These are phyloP conservation scores for Dryadomyces sulphureus DNA, from an alignment of 2,329 filamentous ascomycete genomes.

Conservation along the genomic window DNA sequence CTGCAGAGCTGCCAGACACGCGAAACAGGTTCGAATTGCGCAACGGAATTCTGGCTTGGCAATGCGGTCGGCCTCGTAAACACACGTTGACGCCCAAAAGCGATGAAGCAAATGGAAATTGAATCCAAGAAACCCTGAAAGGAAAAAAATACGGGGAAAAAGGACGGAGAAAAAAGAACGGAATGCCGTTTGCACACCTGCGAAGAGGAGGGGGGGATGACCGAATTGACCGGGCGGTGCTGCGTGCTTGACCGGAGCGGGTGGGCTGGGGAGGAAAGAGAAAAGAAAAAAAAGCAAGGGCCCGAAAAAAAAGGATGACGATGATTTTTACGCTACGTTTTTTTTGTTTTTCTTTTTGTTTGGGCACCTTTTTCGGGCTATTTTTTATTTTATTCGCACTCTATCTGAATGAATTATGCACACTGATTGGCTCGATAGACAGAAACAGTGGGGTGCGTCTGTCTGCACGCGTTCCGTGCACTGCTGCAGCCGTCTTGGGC, in stretches of 20 bases:
- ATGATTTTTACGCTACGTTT: constrained; percentile 6
- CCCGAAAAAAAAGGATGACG: constrained; percentile 11
- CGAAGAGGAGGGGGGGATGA: constrained; percentile 12
- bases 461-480: too few species aligned
- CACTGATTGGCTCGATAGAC: too few species aligned
- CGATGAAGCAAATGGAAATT: neutral
- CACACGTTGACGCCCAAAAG: neutral
- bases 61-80: too few species aligned
- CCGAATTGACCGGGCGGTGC: constrained; percentile 26
- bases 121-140: neutral
- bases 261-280: constrained; percentile 9
- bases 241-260: constrained; percentile 18
- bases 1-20: neutral
- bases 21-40: too few species aligned
- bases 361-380: constrained; percentile 4
- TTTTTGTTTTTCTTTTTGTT: constrained; percentile 9
- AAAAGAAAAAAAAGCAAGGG: constrained; percentile 9
- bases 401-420: too few species aligned
- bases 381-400: too few species aligned
- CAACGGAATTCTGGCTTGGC: too few species aligned
- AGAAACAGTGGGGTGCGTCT: too few species aligned
- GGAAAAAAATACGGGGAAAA: neutral
- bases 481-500: neutral
- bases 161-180: neutral
- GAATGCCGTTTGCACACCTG: constrained; percentile 24